Evolutionary conservation across 2,329 filamentous ascomycete genomes (phyloP).

Genomic region (Monilinia vaccinii-corymbosi): DNA sequence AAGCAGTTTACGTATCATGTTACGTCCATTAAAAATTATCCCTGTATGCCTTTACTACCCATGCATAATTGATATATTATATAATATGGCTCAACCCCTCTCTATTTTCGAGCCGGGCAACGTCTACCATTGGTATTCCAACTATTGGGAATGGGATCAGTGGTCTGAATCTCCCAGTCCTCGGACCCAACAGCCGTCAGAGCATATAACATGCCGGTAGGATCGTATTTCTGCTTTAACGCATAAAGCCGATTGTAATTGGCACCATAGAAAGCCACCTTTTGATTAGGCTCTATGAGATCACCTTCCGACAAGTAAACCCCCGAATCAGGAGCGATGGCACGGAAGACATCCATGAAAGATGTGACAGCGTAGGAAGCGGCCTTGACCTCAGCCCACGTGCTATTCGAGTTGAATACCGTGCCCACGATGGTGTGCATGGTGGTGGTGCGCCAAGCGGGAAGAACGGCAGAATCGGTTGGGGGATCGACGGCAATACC

Average conservation of each 20-base stretch:
- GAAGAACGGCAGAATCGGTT: slow-evolving; percentile 32
- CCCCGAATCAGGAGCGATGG: slow-evolving; percentile 9
- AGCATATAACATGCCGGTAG: slow-evolving; percentile 15
- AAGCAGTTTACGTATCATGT: too few relatives aligned
- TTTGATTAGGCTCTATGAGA: slow-evolving; percentile 10
- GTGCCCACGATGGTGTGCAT: slow-evolving; percentile 14
- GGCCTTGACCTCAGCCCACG: slow-evolving; percentile 37
- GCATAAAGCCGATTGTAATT: slow-evolving; percentile 17
- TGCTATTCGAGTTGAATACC: slow-evolving; percentile 23
- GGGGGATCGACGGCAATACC: background rate
- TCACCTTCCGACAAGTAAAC: slow-evolving; percentile 12
- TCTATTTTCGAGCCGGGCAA: background rate
- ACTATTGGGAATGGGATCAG: slow-evolving; percentile 11
- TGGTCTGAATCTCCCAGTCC: slow-evolving; percentile 31
- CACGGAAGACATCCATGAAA: slow-evolving; percentile 16
- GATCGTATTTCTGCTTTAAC: slow-evolving; percentile 17
- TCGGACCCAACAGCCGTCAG: slow-evolving; percentile 16
- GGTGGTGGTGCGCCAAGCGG: slow-evolving; percentile 19
- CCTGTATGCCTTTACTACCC: background rate
- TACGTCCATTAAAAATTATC: background rate
- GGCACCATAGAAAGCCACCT: slow-evolving; percentile 33
- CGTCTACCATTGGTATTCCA: slow-evolving; percentile 6
- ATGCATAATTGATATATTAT: background rate
- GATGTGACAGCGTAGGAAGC: slow-evolving; percentile 30
- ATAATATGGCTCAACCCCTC: background rate